These are phyloP conservation scores for Actinidia arguta DNA, from an alignment of 179 eudicot genomes.

Conservation along the genomic window DNA sequence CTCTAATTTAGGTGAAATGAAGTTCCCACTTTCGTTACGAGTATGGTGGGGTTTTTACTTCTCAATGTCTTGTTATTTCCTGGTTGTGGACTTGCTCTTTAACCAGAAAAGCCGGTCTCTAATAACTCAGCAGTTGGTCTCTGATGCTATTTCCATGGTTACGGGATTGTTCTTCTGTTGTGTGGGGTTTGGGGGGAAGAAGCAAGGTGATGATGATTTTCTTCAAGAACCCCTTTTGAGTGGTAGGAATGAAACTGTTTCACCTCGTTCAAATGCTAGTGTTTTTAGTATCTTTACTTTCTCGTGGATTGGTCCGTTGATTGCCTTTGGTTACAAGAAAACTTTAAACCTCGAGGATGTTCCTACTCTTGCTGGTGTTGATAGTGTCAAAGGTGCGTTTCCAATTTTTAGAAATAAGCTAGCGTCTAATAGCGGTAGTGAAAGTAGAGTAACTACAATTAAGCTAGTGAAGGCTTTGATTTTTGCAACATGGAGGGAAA, in stretches of 20 bases:
- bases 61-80: slow-evolving; percentile 49
- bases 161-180: slow-evolving; percentile 55
- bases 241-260: slow-evolving; percentile 32
- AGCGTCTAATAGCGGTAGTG: slow-evolving; percentile 37
- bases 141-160: slow-evolving; percentile 54
- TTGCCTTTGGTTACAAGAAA: slow-evolving; percentile 66
- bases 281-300: slow-evolving; percentile 67
- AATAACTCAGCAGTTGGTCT: slow-evolving; percentile 38
- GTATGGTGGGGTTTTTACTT: slow-evolving; percentile 72
- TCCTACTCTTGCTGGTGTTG: slow-evolving; percentile 58
- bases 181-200: slow-evolving; percentile 49
- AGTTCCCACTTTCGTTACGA: slow-evolving; percentile 60
- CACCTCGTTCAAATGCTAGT: slow-evolving; percentile 59
- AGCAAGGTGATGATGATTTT: slow-evolving; percentile 24
- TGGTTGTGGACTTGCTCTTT: slow-evolving; percentile 50
- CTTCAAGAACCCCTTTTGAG: slow-evolving; percentile 70
- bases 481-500: slow-evolving; percentile 55
- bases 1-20: slow-evolving; percentile 32
- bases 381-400: slow-evolving; percentile 63
- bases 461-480: slow-evolving; percentile 66
- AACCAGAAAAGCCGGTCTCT: slow-evolving; percentile 25
- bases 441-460: slow-evolving; percentile 50
- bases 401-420: slow-evolving; percentile 41
- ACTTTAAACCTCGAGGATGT: slow-evolving; percentile 80
- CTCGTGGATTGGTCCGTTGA: slow-evolving; percentile 71